These are phyloP conservation scores for Plectosphaerella plurivora DNA, from an alignment of 2,329 filamentous ascomycete genomes.

Conservation along the genomic window DNA sequence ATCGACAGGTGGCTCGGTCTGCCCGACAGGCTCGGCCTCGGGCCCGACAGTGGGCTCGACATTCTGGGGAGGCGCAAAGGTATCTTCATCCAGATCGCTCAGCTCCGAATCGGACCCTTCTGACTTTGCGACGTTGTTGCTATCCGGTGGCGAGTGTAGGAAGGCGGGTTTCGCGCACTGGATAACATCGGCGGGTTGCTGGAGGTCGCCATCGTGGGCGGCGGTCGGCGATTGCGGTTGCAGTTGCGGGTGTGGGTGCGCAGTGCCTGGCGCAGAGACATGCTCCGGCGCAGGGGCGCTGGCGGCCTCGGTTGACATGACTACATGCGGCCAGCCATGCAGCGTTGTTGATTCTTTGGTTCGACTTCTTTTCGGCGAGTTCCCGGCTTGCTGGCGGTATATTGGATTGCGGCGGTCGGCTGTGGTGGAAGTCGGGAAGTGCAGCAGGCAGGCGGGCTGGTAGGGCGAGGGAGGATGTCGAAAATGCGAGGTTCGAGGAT, in stretches of 20 bases:
- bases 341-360: neutral
- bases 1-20: constrained; percentile 26
- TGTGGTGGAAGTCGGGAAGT: neutral
- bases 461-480: neutral
- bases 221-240: constrained; percentile 7
- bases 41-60: constrained; percentile 8
- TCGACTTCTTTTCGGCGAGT: neutral
- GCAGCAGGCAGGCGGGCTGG: neutral
- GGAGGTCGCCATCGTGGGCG: constrained; percentile 15
- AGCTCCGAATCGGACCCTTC: constrained; percentile 61
- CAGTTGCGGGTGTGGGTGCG: constrained; percentile 6
- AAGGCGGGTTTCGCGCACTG: constrained; percentile 39
- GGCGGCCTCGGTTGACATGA: constrained; percentile 54
- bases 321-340: constrained; percentile 37
- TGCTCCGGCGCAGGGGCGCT: constrained; percentile 40
- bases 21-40: constrained; percentile 12
- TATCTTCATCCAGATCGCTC: constrained; percentile 59
- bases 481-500: constrained; percentile 4
- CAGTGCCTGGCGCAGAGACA: constrained; percentile 16
- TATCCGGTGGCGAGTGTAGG: constrained; percentile 60
- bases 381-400: neutral
- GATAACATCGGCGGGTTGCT: constrained; percentile 18
- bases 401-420: neutral
- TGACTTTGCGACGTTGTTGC: constrained; percentile 55
- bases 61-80: constrained; percentile 19